Evolutionary conservation across 768 basidiomycete genomes (phyloP).

Genomic region (Boletus patriciae): DNA sequence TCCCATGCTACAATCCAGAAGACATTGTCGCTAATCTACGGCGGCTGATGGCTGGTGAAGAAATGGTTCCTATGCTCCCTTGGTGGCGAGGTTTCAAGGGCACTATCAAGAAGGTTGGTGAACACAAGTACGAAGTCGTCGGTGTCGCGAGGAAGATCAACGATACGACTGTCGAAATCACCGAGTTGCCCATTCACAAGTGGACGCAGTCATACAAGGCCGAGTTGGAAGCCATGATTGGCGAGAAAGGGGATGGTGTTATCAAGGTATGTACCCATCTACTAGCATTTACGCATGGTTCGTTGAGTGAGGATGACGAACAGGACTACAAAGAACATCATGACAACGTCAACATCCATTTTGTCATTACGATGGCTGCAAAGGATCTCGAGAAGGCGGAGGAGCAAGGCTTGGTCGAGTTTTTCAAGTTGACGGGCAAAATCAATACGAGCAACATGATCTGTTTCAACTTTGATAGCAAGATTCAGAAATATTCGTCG

Average conservation of each 20-base stretch:
- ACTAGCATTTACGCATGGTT: not conserved
- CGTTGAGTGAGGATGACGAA: not conserved
- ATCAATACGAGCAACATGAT: constrained; percentile 97
- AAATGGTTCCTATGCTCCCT: constrained; percentile 81
- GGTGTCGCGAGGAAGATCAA: constrained; percentile 76
- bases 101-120: constrained; percentile 73
- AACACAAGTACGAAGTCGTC: constrained; percentile 82
- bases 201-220: constrained; percentile 95
- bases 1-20: constrained; percentile 89
- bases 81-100: constrained; percentile 99
- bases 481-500: constrained; percentile 89
- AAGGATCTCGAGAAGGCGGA: constrained; percentile 86
- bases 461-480: constrained; percentile 93
- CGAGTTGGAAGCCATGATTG: constrained; percentile 87
- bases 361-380: constrained; percentile 75
- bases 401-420: constrained; percentile 83
- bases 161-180: constrained; percentile 91
- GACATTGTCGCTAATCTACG: constrained; percentile 90
- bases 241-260: constrained; percentile 76
- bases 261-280: constrained; percentile 62
- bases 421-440: constrained; percentile 85
- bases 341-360: constrained; percentile 89
- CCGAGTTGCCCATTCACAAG: constrained; percentile 89
- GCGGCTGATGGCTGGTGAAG: constrained; percentile 82
- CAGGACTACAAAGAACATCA: constrained; percentile 98